A percentile compares a stretch with the other conserved stretches of the same genome.
Evolutionary conservation across 2,329 filamentous ascomycete species (phyloP).

Genomic region (Aspergillus unguis): DNA sequence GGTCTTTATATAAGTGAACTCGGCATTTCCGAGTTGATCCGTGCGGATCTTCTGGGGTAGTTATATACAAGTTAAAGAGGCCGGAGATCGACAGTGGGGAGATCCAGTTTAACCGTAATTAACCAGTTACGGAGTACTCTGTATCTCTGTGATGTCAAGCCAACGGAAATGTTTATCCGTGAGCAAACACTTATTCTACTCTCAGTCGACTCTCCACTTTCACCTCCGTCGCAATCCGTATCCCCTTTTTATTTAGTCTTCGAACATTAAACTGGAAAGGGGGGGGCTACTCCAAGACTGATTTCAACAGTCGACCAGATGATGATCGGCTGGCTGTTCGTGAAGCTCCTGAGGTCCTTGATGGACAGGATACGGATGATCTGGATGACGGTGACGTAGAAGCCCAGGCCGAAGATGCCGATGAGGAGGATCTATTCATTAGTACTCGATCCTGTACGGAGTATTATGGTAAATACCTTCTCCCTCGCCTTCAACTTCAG

Average conservation of each 20-base stretch:
- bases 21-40: too few relatives aligned
- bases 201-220: conserved; percentile 1
- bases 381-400: conserved; percentile 52
- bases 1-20: too few relatives aligned
- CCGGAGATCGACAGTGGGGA: too few relatives aligned
- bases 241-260: not conserved
- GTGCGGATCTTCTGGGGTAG: too few relatives aligned
- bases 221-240: conserved; percentile 6
- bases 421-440: conserved; percentile 38
- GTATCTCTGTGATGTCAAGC: too few relatives aligned
- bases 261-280: too few relatives aligned
- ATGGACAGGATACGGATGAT: conserved; percentile 53
- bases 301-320: conserved; percentile 49
- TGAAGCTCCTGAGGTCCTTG: conserved; percentile 43
- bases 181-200: too few relatives aligned
- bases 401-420: conserved; percentile 48
- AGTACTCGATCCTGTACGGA: not conserved
- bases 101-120: too few relatives aligned
- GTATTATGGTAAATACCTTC: conserved; percentile 10
- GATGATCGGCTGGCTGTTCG: conserved; percentile 44
- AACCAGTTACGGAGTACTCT: too few relatives aligned
- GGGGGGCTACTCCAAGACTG: conserved; percentile 37
- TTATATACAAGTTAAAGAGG: too few relatives aligned
- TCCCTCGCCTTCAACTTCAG: conserved; percentile 18
- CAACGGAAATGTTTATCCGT: too few relatives aligned